A percentile compares a stretch with the other conserved stretches of the same genome.
Evolutionary conservation across 257 asterid species (phyloP).

Genomic region (Lycium ferocissimum): DNA sequence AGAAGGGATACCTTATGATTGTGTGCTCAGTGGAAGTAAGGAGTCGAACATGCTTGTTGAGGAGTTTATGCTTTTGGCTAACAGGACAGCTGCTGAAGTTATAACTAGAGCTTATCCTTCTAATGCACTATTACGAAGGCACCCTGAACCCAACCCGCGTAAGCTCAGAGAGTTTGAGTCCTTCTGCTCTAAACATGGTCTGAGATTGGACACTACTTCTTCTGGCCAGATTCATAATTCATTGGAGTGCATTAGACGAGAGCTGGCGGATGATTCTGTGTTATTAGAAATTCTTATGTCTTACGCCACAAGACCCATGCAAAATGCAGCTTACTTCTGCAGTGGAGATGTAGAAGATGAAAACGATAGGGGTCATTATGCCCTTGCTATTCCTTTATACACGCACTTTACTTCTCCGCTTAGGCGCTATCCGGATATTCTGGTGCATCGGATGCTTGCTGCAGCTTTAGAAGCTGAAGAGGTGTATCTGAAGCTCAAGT

Average conservation of each 20-base stretch:
- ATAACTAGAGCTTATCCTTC: conserved; percentile 85
- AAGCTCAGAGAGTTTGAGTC: conserved; percentile 75
- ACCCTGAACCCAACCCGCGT: conserved; percentile 78
- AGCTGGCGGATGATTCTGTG: conserved; percentile 63
- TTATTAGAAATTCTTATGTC: conserved; percentile 74
- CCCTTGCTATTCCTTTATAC: conserved; percentile 81
- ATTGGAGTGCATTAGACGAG: conserved; percentile 61
- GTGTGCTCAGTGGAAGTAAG: conserved; percentile 48
- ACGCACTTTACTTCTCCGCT: conserved; percentile 95
- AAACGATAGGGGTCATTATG: conserved; percentile 67
- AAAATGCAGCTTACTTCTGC: conserved; percentile 81
- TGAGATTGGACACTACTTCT: conserved; percentile 65
- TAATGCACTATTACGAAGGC: conserved; percentile 77
- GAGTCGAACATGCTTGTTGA: conserved; percentile 77
- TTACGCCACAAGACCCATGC: conserved; percentile 92
- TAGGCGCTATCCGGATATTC: conserved; percentile 84
- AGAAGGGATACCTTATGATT: conserved; percentile 76
- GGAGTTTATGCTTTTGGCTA: conserved; percentile 94
- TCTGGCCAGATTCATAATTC: conserved; percentile 64
- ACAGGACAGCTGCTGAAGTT: conserved; percentile 91
- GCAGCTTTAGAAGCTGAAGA: conserved; percentile 84
- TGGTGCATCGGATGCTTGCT: conserved; percentile 87
- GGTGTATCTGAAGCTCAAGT: conserved; percentile 54
- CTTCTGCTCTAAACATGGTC: conserved; percentile 75
- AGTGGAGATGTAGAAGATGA: conserved; percentile 67